Conservation (phyloP, 2,329 filamentous ascomycete species). For the Aspergillus neotritici region DNA sequence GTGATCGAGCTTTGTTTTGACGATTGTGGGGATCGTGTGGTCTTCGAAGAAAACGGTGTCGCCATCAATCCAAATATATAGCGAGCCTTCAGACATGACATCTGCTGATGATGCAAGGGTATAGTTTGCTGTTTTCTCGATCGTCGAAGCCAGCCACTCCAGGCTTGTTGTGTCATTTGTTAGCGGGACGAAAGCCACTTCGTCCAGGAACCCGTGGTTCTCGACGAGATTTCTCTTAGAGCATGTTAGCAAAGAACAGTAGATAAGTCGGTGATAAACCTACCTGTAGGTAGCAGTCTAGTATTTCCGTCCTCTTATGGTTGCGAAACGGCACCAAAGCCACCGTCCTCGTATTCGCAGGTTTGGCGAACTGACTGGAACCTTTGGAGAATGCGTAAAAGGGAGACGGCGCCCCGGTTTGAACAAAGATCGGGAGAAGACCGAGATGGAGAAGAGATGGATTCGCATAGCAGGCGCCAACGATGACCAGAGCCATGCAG, state of each 20-base stretch:
- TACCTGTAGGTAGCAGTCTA: constrained; percentile 41
- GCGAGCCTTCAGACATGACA: constrained; percentile 12
- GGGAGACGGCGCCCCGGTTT: constrained; percentile 16
- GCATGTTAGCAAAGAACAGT: background rate
- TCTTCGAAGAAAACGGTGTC: constrained; percentile 41
- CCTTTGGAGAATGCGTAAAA: constrained; percentile 28
- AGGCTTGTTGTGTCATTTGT: constrained; percentile 33
- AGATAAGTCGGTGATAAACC: background rate
- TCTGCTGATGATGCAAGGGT: constrained; percentile 1
- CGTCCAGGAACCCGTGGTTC: constrained; percentile 39
- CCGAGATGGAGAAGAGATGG: constrained; percentile 17
- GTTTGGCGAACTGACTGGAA: constrained; percentile 27
- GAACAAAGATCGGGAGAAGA: constrained; percentile 16
- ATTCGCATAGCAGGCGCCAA: constrained; percentile 15
- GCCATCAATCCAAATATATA: constrained; percentile 43
- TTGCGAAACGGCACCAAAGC: constrained; percentile 38
- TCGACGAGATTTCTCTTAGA: constrained; percentile 33
- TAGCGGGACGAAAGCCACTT: constrained; percentile 40
- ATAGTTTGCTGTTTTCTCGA: constrained; percentile 29
- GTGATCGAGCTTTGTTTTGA: constrained; percentile 49
- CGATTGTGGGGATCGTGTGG: constrained; percentile 48
- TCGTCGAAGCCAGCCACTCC: constrained; percentile 31
- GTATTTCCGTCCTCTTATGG: constrained; percentile 29
- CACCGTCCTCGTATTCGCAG: constrained; percentile 31
- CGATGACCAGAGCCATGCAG: constrained; percentile 17